Percentiles rank a stretch among this genome's conserved stretches.
These are phyloP conservation scores for Candida frijolesensis DNA, from an alignment of 1,139 yeast genomes.

Conservation along the genomic window DNA sequence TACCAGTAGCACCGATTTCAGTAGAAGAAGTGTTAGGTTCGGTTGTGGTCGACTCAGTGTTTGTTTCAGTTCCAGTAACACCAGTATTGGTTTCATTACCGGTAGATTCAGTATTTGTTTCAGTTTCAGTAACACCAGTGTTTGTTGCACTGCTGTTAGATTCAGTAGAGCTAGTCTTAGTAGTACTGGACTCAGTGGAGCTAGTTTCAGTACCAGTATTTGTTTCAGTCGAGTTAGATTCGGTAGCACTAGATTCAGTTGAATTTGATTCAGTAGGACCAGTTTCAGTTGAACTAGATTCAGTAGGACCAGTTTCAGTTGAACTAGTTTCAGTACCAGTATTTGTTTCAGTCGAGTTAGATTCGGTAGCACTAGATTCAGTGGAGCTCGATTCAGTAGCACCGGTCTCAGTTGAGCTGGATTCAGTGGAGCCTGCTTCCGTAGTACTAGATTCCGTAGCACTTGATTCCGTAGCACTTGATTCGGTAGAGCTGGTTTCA, in stretches of 20 bases:
- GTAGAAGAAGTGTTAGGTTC: slow-evolving; percentile 6
- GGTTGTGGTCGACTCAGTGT: slow-evolving; percentile 6
- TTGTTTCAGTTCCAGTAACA: slow-evolving; percentile 1
- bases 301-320: background rate
- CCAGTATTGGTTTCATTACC: background rate
- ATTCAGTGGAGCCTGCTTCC: background rate
- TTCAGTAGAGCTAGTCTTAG: background rate
- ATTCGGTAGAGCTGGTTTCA: background rate
- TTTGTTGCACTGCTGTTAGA: background rate
- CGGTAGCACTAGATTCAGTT: slow-evolving; percentile 2
- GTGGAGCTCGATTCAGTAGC: slow-evolving; percentile 4
- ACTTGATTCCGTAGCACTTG: background rate
- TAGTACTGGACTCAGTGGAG: background rate
- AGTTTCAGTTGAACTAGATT: slow-evolving; percentile 8
- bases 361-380: slow-evolving; percentile 6
- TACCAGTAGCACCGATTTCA: slow-evolving; percentile 3
- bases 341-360: slow-evolving; percentile 6
- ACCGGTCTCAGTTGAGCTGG: slow-evolving; percentile 14
- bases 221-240: slow-evolving; percentile 9
- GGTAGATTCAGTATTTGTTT: too few relatives aligned
- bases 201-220: slow-evolving; percentile 1
- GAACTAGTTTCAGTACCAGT: slow-evolving; percentile 15
- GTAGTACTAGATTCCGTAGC: background rate
- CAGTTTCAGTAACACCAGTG: background rate
- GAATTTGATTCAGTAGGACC: background rate